Evolutionary conservation across 192 early-diverging fungal species (phyloP).

Genomic region (Coemansia biformis): DNA sequence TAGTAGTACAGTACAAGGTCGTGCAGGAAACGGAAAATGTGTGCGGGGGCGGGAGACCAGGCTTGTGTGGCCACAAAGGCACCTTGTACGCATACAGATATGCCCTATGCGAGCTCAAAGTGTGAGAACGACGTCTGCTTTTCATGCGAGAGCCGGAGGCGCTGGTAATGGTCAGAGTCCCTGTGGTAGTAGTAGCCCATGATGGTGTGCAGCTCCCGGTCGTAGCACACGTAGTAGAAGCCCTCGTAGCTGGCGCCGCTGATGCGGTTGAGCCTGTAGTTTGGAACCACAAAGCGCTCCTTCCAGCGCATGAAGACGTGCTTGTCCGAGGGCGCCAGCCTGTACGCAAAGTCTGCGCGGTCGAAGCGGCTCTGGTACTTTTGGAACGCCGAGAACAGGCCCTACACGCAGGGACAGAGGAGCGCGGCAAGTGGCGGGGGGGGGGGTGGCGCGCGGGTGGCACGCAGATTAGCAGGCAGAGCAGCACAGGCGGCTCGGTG

Average conservation of each 20-base stretch:
- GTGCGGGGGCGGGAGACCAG: too few relatives aligned
- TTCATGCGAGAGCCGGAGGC: constrained; percentile 34
- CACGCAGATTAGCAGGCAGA: too few relatives aligned
- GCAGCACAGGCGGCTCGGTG: too few relatives aligned
- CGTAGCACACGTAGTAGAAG: constrained; percentile 74
- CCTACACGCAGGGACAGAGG: constrained; percentile 10
- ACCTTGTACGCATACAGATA: too few relatives aligned
- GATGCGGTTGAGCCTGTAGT: constrained; percentile 66
- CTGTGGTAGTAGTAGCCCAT: constrained; percentile 62
- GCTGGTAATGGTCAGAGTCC: constrained; percentile 50
- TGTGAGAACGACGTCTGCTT: constrained; percentile 43
- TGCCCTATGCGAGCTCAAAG: constrained; percentile 41
- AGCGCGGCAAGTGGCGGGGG: neutral
- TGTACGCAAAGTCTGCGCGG: constrained; percentile 31
- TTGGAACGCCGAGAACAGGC: constrained; percentile 46
- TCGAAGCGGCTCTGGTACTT: constrained; percentile 39
- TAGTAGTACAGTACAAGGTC: too few relatives aligned
- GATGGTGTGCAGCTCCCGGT: constrained; percentile 57
- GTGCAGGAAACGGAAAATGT: too few relatives aligned
- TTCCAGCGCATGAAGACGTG: constrained; percentile 81
- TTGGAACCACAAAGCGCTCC: constrained; percentile 79
- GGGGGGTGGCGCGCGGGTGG: too few relatives aligned
- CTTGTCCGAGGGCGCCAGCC: constrained; percentile 54
- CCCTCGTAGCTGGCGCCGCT: constrained; percentile 75
- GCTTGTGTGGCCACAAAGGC: too few relatives aligned